Evolutionary conservation across 2,329 filamentous ascomycete genomes (phyloP), one percentile per base, ranked within the genome.

Genomic region (Endothia cerciana): DNA sequence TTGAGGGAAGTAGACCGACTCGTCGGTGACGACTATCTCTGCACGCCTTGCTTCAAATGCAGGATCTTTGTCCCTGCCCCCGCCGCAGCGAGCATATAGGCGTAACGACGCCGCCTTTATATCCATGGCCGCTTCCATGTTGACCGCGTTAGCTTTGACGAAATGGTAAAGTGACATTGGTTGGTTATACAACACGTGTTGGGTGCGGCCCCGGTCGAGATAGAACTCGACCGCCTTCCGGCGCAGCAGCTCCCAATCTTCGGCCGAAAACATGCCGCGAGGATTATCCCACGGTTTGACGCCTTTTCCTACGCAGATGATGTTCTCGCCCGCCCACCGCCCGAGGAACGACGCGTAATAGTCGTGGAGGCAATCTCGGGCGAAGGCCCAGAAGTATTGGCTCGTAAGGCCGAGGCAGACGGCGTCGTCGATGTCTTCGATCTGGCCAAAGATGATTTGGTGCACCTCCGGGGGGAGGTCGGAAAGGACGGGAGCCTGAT

Each of bases 321-420:
- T 70, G 19, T 69, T 71, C 63, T 71, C 70, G 4, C 73, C 72
- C 10, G 74, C 72, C 74, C 73, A 77, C 41, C 25, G 51, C 11
- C 71, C 72, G 11, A 74, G 53, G 17, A 68, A 68, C n/a, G 66
- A 60, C 15, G 65, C 47, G 61, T 70, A 73, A 63, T 70, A 66
- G 43, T 69, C 63, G n/a, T 53, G 30, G 6, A 53, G 11, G 30
- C 8, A 33, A 13, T 53, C 49, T 53, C 8, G 49, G n/a, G 19
- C n/a, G 22, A 53, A 5, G 19, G 49, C 49, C 49, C 49, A 53
- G 49, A 53, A 25, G 49, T 53, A 33, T 53, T n/a, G 49, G 19
- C 49, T 53, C 19, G 49, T 25, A 6, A 53, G 49, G 19, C 49
- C 49, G 49, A 53, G 49, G 49, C 22, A 25, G 13, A 53, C 17